phyloP scores from a whole-genome alignment of 2,329 filamentous ascomycete species.

The Colletotrichum endophyticum region DNA sequence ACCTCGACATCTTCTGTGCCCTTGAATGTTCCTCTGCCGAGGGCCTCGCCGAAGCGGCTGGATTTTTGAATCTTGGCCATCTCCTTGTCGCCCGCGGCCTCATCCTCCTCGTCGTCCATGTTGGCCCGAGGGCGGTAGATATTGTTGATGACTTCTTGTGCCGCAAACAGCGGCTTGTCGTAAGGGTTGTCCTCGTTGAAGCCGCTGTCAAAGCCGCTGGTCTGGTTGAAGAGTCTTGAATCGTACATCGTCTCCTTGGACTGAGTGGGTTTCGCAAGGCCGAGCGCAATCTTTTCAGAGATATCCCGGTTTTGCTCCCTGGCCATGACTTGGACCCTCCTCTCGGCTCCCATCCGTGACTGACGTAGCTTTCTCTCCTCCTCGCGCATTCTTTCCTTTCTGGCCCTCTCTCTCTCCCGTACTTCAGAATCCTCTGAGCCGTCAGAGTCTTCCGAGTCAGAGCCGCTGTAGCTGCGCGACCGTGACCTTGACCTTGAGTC shows the following conservation, averaged over 20 bases:
- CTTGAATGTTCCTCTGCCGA: constrained; percentile 91
- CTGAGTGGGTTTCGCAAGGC: constrained; percentile 92
- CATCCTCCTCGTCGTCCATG: constrained; percentile 77
- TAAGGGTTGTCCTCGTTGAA: constrained; percentile 98
- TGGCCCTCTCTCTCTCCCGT: constrained; percentile 76
- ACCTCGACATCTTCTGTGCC: constrained; percentile 84
- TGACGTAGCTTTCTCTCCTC: constrained; percentile 90
- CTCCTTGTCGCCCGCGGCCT: constrained; percentile 79
- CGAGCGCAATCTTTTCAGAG: constrained; percentile 93
- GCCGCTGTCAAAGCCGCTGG: constrained; percentile 85
- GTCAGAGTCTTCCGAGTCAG: constrained; percentile 51
- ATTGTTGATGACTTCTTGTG: constrained; percentile 91
- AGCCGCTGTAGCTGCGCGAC: constrained; percentile 57
- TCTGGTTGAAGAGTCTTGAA: constrained; percentile 92
- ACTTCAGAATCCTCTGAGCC: constrained; percentile 73
- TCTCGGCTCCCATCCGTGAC: constrained; percentile 93
- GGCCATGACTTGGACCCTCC: constrained; percentile 89
- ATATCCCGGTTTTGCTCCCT: constrained; percentile 97
- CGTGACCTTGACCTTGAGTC: constrained; percentile 40
- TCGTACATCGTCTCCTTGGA: constrained; percentile 96
- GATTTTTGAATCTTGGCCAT: constrained; percentile 88
- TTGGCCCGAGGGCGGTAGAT: constrained; percentile 87
- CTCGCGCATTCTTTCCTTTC: constrained; percentile 79
- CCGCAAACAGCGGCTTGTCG: constrained; percentile 95
- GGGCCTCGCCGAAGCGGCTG: constrained; percentile 81